Base-by-base conservation (phyloP, 208 protist species). In the Trypanosoma lewisi region DNA sequence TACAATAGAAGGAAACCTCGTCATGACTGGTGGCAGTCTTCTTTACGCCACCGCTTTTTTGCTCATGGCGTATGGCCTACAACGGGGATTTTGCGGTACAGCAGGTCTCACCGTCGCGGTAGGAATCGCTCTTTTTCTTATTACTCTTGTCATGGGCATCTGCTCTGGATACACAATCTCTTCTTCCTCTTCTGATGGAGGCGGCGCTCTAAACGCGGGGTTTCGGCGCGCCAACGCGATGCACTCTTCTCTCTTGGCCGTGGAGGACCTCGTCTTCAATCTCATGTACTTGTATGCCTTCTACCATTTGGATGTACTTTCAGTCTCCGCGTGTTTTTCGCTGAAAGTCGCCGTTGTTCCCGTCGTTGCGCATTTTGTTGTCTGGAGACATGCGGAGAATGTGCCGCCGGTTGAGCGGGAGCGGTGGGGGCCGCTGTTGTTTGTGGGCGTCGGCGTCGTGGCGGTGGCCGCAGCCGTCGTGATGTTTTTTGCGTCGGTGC, bases 401-500 rank as follows among this genome's bases (percentile, higher is more conserved):
- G 42, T 60, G 28, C 55, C 53, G 9, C 44, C 7, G 8, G 36
- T 63, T 27, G 55, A 50, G 21, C 47, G 48, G 34, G 5, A 0
- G 6, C 65, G 56, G 19, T 64, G 54, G 65, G 65, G 65, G 4
- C 56, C 41, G 27, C 19, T 54, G 19, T 19, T 71, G 17, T 63
- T 71, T 50, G 30, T 44, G 0, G 65, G 65, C 14, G 27, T 64
- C 9, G 28, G 19, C 14, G 42, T 71, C 30, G 65, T 71, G 0
- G n/a, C 34, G 17, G 30, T 55, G 8, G 55, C 55, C 3, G 48
- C 55, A 7, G 65, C 47, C 7, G n/a, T 55, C 5, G 55, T 71
- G 1, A 71, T 56, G 17, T 71, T 49, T 41, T 71, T 71, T 56
- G 54, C 52, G n/a, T 60, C 65, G 9, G 56, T 63, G 42, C 54